Evolutionary conservation across 129 eudicot species (phyloP), one percentile per base, ranked within the genome.

Genomic region (Tagetes patula): DNA sequence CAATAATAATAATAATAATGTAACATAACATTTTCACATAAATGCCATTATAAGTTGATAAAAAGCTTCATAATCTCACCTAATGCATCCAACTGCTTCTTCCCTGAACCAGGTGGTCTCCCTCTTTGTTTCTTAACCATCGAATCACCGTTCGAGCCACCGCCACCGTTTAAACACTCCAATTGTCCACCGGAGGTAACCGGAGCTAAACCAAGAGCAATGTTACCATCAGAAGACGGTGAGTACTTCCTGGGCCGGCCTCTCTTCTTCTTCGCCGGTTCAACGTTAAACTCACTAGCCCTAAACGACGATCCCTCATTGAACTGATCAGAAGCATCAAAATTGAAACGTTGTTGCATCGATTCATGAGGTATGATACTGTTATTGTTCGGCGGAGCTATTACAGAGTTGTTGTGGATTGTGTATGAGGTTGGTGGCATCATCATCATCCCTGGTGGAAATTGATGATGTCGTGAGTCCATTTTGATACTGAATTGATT

Each of bases 241-340:
- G 97, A 86, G 61, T 91, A 91, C 84, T 91, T 91, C 40, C 97
- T 84, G 4, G 97, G 97, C 36, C 97, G 72, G 2, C 97, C 97
- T 55, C 97, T 79, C 77, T 88, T 91, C 82, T 91, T 91, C 80
- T 75, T 85, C 2, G 85, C 84, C 39, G 91, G 88, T 54, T 85
- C 95, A 76, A 77, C 81, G 79, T 63, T 84, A 71, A 81, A 77
- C 49, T 88, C 84, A 39, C 88, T 81, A 2, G 78, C 65, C 47
- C 82, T 76, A 65, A 76, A 69, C 68, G 80, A 60, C 53, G 87
- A 83, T 73, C 90, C 84, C 50, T 77, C 91, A 5, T 76, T 75
- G 43, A 62, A 68, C 65, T 84, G 83, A 43, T 70, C 73, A 9
- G 91, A 73, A 31, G 20, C 82, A 49, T 85, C 84, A 47, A 84